Evolutionary conservation across 805 yeast genomes (phyloP).

Genomic region (Zygotorulaspora chibaensis): DNA sequence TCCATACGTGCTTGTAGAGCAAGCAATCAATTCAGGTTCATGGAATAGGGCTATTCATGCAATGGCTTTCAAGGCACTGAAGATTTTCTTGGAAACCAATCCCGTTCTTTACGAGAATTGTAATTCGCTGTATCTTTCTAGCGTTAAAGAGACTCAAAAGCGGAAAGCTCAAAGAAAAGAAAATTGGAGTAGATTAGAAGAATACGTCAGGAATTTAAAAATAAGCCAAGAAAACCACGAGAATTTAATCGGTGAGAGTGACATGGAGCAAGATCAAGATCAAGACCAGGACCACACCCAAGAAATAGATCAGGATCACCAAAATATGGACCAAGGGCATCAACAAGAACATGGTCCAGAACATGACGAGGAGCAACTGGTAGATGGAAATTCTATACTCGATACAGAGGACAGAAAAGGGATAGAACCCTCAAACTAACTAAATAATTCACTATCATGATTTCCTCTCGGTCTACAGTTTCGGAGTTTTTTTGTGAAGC

Average conservation of each 20-base stretch:
- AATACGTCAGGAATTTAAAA: conserved; percentile 43
- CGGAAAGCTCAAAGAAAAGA: conserved; percentile 58
- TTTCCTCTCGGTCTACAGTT: no score
- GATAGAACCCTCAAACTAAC: neutral
- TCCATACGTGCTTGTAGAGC: conserved; percentile 37
- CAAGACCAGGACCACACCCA: neutral
- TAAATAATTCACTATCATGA: neutral
- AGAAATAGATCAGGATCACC: neutral
- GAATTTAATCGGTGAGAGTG: neutral
- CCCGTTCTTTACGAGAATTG: conserved; percentile 90
- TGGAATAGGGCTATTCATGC: conserved; percentile 95
- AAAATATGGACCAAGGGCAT: neutral
- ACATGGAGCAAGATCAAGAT: neutral
- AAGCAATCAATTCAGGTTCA: conserved; percentile 49
- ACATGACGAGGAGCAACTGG: no score
- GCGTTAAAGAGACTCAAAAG: conserved; percentile 66
- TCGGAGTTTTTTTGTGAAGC: no score
- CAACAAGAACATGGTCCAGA: no score
- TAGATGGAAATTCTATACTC: neutral
- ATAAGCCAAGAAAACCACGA: conserved; percentile 11
- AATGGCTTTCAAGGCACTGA: conserved; percentile 84
- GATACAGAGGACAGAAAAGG: neutral
- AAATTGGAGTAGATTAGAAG: conserved; percentile 69
- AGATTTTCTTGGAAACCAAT: conserved; percentile 88
- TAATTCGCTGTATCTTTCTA: conserved; percentile 78